Evolutionary conservation across 2,329 filamentous ascomycete species (phyloP).

Genomic region (Penicillium sumatraense): DNA sequence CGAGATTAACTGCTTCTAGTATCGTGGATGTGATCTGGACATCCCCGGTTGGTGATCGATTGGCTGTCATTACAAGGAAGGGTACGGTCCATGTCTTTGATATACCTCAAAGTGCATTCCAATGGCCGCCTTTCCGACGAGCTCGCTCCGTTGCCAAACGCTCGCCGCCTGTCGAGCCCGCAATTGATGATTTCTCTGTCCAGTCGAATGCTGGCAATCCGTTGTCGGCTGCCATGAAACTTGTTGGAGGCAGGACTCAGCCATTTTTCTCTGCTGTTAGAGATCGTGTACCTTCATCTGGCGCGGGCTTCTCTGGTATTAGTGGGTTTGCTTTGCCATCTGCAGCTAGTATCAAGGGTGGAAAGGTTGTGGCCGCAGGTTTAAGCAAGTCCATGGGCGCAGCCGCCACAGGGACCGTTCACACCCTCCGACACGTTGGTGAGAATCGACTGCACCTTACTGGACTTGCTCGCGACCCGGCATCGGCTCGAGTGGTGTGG

Average conservation of each 20-base stretch:
- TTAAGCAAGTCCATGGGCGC: constrained; percentile 56
- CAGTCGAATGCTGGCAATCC: constrained; percentile 45
- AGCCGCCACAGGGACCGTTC: constrained; percentile 54
- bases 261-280: constrained; percentile 71
- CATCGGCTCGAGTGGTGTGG: constrained; percentile 52
- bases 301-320: constrained; percentile 48
- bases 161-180: constrained; percentile 47
- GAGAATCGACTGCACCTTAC: constrained; percentile 54
- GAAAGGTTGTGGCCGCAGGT: constrained; percentile 54
- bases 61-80: constrained; percentile 89
- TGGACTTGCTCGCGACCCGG: constrained; percentile 42
- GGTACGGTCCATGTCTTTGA: constrained; percentile 95
- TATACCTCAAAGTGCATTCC: constrained; percentile 78
- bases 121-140: constrained; percentile 75
- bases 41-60: constrained; percentile 75
- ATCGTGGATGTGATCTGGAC: constrained; percentile 92
- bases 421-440: constrained; percentile 52
- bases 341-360: constrained; percentile 51
- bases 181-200: constrained; percentile 55
- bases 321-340: constrained; percentile 50
- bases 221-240: constrained; percentile 71
- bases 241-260: constrained; percentile 64
- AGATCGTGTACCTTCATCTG: constrained; percentile 53
- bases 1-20: constrained; percentile 86
- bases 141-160: constrained; percentile 48